Evolutionary conservation across 1,284 basidiomycete species (phyloP).

Genomic region (Tilletia horrida): DNA sequence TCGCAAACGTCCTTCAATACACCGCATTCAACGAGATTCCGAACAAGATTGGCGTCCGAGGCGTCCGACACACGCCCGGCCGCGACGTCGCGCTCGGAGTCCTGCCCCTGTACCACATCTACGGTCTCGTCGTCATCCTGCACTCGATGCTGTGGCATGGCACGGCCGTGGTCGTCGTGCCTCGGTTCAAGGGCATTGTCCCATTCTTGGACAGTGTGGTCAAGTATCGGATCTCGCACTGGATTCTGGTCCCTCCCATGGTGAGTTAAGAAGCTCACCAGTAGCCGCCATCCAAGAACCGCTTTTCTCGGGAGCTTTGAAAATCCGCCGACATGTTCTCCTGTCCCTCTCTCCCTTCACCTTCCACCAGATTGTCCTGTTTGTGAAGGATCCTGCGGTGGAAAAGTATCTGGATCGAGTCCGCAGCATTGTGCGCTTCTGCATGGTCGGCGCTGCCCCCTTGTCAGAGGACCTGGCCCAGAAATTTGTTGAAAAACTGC

Average conservation of each 20-base stretch:
- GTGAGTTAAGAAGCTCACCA: background rate
- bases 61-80: slow-evolving; percentile 37
- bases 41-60: slow-evolving; percentile 25
- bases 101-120: slow-evolving; percentile 39
- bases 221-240: slow-evolving; percentile 30
- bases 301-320: background rate
- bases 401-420: slow-evolving; percentile 30
- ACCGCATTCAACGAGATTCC: slow-evolving; percentile 19
- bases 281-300: background rate
- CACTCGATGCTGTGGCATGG: slow-evolving; percentile 26
- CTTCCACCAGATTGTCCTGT: slow-evolving; percentile 24
- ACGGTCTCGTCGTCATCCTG: slow-evolving; percentile 24
- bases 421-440: slow-evolving; percentile 29
- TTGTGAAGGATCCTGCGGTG: slow-evolving; percentile 26
- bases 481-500: slow-evolving; percentile 35
- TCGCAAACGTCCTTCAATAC: slow-evolving; percentile 27
- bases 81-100: slow-evolving; percentile 40
- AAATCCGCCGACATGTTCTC: background rate
- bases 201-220: slow-evolving; percentile 43
- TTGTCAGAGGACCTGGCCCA: slow-evolving; percentile 40
- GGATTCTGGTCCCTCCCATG: slow-evolving; percentile 27
- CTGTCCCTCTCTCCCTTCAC: background rate
- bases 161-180: slow-evolving; percentile 31
- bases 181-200: slow-evolving; percentile 42
- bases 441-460: slow-evolving; percentile 46